These are phyloP conservation scores for Tricladium varicosporioides DNA, from an alignment of 2,329 filamentous ascomycete genomes.

Conservation along the genomic window DNA sequence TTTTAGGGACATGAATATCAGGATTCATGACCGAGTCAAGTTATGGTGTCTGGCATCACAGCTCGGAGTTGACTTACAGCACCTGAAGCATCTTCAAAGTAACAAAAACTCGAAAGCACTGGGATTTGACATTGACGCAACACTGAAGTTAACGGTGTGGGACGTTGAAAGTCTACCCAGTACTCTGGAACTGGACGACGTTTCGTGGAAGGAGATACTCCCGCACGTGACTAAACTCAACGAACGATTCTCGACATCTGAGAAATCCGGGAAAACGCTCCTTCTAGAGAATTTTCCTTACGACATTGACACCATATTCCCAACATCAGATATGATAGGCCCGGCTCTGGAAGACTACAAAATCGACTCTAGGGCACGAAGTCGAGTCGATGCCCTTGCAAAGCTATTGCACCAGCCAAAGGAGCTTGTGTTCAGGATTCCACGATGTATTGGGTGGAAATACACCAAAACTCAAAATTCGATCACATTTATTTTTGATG, in stretches of 20 bases:
- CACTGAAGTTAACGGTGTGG: neutral
- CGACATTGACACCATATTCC: neutral
- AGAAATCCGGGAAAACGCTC: neutral
- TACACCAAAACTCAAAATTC: neutral
- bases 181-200: neutral
- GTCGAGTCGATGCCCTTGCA: constrained; percentile 4
- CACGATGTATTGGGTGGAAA: constrained; percentile 6
- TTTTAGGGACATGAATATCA: constrained; percentile 3
- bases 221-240: neutral
- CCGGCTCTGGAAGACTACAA: too few relatives aligned
- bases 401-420: constrained; percentile 6
- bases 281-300: neutral
- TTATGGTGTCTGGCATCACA: neutral
- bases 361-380: neutral
- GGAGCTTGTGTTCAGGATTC: constrained; percentile 6
- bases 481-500: constrained; percentile 1
- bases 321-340: too few relatives aligned
- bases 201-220: too few relatives aligned
- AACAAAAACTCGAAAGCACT: constrained; percentile 2
- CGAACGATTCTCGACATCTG: too few relatives aligned
- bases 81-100: constrained; percentile 2
- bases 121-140: constrained; percentile 7
- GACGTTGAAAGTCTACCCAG: neutral
- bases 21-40: constrained; percentile 5
- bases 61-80: constrained; percentile 2